A percentile compares a stretch with the other conserved stretches of the same genome.
These are phyloP conservation scores for Pseudozyma tsukubaensis DNA, from an alignment of 1,284 basidiomycete genomes.

Conservation along the genomic window DNA sequence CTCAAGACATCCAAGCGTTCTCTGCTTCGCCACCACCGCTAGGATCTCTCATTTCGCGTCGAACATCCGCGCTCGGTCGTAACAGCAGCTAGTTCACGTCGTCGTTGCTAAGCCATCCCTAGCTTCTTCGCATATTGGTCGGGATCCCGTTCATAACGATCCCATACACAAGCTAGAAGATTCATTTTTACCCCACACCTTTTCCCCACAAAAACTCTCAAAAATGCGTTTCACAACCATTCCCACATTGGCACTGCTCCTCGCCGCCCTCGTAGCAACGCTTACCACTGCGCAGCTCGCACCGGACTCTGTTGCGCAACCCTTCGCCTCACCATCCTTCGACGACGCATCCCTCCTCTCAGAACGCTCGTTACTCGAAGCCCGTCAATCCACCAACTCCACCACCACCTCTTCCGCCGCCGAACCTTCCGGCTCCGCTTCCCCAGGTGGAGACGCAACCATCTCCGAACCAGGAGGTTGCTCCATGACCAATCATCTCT, in stretches of 20 bases:
- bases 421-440: conserved; percentile 34
- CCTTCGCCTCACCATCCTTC: conserved; percentile 23
- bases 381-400: conserved; percentile 32
- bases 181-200: background rate
- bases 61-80: no score
- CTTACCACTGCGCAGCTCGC: conserved; percentile 16
- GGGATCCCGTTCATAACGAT: no score
- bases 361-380: conserved; percentile 24
- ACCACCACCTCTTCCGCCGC: conserved; percentile 27
- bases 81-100: no score
- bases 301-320: conserved; percentile 22
- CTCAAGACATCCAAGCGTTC: no score
- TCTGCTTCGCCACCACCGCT: no score
- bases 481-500: conserved; percentile 44
- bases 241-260: background rate
- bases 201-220: background rate
- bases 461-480: conserved; percentile 42
- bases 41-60: no score
- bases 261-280: conserved; percentile 12
- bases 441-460: conserved; percentile 45
- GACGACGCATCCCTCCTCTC: conserved; percentile 25
- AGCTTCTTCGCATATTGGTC: no score
- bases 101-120: no score
- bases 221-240: conserved; percentile 18
- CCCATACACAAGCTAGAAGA: background rate